A percentile compares a stretch with the other conserved stretches of the same genome.
Evolutionary conservation across 202 grass and related monocot genomes (phyloP).

Genomic region (Digitaria exilis): DNA sequence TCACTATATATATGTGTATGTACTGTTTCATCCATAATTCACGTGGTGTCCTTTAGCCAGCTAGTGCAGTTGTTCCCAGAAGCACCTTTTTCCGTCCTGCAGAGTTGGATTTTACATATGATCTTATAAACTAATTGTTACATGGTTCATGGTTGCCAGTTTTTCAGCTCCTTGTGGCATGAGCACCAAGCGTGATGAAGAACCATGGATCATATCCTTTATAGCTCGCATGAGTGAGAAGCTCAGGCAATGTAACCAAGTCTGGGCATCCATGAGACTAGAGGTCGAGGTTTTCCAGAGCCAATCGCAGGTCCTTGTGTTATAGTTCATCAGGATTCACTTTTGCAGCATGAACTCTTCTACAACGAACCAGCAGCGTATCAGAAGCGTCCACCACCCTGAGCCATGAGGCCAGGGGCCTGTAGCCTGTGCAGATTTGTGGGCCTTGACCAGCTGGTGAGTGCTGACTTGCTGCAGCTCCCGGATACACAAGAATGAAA

Average conservation of each 20-base stretch:
- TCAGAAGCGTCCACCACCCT: not conserved
- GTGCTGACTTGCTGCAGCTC: not conserved
- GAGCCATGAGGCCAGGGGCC: not conserved
- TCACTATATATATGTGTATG: not conserved
- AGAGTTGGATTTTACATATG: not conserved
- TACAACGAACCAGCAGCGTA: not conserved
- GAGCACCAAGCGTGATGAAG: slow-evolving; percentile 52
- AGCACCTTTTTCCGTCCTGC: not conserved
- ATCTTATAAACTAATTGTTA: slow-evolving; percentile 14
- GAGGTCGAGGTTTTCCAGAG: slow-evolving; percentile 58
- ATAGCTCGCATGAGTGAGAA: slow-evolving; percentile 47
- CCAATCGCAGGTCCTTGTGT: slow-evolving; percentile 44
- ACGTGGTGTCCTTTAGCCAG: not conserved
- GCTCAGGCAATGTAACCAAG: slow-evolving; percentile 40
- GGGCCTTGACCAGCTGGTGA: not conserved
- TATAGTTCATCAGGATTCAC: not conserved
- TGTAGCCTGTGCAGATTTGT: not conserved
- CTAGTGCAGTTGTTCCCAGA: not conserved
- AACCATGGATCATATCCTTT: slow-evolving; percentile 74
- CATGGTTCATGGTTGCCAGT: slow-evolving; percentile 38
- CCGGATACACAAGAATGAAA: not conserved
- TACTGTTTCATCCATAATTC: not conserved
- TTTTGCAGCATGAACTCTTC: not conserved
- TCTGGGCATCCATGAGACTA: slow-evolving; percentile 70
- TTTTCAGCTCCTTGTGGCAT: slow-evolving; percentile 73